phyloP scores from a whole-genome alignment of 2,329 filamentous ascomycete genomes.

The Xylariomycetidae sp. region DNA sequence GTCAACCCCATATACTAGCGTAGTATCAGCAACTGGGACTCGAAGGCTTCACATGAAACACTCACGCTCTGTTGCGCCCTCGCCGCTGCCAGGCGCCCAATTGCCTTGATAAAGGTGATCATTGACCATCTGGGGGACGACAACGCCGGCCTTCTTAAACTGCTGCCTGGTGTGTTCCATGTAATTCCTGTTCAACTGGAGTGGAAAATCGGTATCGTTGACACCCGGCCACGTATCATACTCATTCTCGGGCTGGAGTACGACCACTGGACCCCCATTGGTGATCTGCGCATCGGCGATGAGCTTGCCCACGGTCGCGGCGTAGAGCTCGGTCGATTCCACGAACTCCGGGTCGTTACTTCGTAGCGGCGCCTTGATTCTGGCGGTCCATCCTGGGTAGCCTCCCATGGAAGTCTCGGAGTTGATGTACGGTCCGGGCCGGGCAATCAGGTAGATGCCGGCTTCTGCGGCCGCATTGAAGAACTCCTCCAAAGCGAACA shows the following conservation, averaged over 20 bases:
- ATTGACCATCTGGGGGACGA: constrained; percentile 70
- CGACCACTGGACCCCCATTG: constrained; percentile 72
- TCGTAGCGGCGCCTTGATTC: constrained; percentile 58
- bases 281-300: constrained; percentile 76
- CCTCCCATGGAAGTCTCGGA: constrained; percentile 68
- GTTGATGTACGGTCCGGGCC: constrained; percentile 71
- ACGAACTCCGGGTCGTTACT: constrained; percentile 58
- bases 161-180: constrained; percentile 37
- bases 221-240: constrained; percentile 51
- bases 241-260: constrained; percentile 79
- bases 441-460: constrained; percentile 67
- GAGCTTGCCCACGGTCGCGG: constrained; percentile 53
- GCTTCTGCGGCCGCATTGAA: constrained; percentile 68
- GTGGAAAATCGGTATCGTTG: constrained; percentile 45
- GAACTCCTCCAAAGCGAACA: constrained; percentile 68
- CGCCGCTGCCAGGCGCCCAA: constrained; percentile 57
- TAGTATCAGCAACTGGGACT: neutral
- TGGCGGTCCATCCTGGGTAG: constrained; percentile 73
- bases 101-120: constrained; percentile 55
- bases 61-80: constrained; percentile 32
- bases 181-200: constrained; percentile 49
- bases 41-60: neutral
- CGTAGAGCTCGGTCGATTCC: constrained; percentile 54
- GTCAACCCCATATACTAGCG: constrained; percentile 45
- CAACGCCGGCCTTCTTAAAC: constrained; percentile 59